phyloP scores from a whole-genome alignment of 1,139 yeast genomes.

The Candida glucosophila region DNA sequence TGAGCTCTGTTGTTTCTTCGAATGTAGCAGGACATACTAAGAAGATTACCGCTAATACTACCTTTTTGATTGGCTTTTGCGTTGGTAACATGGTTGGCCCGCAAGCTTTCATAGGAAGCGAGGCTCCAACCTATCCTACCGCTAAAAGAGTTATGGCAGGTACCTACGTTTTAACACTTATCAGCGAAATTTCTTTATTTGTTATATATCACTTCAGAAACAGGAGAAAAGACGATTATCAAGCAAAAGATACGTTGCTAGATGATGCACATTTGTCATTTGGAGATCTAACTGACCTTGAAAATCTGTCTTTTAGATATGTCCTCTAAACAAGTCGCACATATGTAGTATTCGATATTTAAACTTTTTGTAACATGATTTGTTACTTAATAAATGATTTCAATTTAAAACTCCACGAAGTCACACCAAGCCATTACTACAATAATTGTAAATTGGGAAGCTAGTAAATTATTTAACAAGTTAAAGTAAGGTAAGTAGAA shows the following conservation, averaged over 20 bases:
- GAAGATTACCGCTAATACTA: conserved; percentile 4
- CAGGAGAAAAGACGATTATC: conserved; percentile 1
- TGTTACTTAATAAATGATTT: not conserved
- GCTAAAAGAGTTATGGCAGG: conserved; percentile 6
- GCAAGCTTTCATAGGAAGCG: conserved; percentile 17
- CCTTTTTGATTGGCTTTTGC: conserved; percentile 12
- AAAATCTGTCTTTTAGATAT: conserved; percentile 9
- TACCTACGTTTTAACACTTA: conserved; percentile 3
- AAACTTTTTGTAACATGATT: not conserved
- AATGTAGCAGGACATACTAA: conserved; percentile 9
- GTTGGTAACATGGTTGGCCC: conserved; percentile 24
- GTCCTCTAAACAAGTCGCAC: conserved; percentile 1
- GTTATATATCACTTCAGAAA: conserved; percentile 2
- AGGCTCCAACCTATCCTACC: conserved; percentile 12
- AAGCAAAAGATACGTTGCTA: conserved; percentile 2
- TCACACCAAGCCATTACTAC: conserved; percentile 1
- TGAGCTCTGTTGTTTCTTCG: conserved; percentile 15
- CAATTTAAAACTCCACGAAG: not conserved
- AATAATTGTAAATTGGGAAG: not conserved
- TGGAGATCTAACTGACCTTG: conserved; percentile 11
- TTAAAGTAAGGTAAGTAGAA: conserved; percentile 1
- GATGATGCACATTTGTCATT: conserved; percentile 12
- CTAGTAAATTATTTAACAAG: conserved; percentile 1
- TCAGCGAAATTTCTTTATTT: conserved; percentile 2
- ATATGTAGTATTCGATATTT: not conserved